phyloP scores from a whole-genome alignment of 2,329 filamentous ascomycete genomes.

The Arthrobotrys iridis region DNA sequence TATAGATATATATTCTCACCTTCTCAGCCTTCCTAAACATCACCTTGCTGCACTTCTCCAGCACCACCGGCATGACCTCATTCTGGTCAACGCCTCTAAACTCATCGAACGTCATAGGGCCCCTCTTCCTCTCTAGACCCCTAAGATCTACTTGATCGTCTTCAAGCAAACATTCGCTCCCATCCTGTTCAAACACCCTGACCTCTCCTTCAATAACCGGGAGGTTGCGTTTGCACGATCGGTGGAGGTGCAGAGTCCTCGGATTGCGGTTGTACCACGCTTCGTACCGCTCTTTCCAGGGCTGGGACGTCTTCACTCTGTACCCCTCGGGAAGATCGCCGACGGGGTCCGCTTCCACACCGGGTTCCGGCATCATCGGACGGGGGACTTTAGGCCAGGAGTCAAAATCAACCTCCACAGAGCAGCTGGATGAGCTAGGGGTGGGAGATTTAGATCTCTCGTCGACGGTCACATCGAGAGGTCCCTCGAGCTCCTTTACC shows the following conservation, averaged over 20 bases:
- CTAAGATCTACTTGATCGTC: conserved; percentile 17
- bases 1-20: neutral
- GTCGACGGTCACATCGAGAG: neutral
- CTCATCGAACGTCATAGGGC: conserved; percentile 25
- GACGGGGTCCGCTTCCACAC: neutral
- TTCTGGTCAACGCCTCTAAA: conserved; percentile 25
- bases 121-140: conserved; percentile 3
- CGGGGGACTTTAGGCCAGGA: neutral
- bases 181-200: conserved; percentile 1
- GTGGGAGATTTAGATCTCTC: neutral
- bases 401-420: neutral
- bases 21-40: conserved; percentile 30
- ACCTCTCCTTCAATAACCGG: neutral
- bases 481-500: neutral
- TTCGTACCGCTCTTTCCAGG: conserved; percentile 20
- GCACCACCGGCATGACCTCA: conserved; percentile 12
- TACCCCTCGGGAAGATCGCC: neutral
- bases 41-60: conserved; percentile 11
- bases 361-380: conserved; percentile 2
- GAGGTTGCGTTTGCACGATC: neutral
- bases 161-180: neutral
- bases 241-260: neutral
- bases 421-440: neutral
- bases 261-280: conserved; percentile 12
- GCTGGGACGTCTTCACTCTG: neutral